phyloP scores from a whole-genome alignment of 805 yeast species.

The Candida takata region DNA sequence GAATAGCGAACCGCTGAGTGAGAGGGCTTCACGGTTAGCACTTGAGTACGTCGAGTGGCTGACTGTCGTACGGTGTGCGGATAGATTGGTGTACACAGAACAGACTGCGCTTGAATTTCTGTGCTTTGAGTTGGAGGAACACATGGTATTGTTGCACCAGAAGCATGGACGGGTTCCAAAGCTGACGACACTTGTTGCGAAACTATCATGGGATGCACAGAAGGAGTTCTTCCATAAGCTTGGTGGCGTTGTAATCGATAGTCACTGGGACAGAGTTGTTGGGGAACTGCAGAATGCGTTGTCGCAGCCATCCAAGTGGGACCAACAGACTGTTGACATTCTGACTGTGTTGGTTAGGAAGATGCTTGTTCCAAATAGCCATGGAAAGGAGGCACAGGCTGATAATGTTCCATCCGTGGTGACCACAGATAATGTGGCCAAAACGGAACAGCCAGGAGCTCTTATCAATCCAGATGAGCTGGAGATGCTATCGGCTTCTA shows the following conservation, averaged over 20 bases:
- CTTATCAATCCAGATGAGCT: too few species aligned
- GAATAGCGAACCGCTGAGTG: background rate
- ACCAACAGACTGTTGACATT: too few species aligned
- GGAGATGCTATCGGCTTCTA: too few species aligned
- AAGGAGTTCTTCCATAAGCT: background rate
- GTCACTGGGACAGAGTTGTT: background rate
- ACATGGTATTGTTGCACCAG: background rate
- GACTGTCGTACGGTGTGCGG: background rate
- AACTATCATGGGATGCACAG: background rate
- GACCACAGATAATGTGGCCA: too few species aligned
- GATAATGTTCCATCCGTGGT: too few species aligned
- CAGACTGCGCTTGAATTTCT: background rate
- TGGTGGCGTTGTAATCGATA: background rate
- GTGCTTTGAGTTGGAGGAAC: background rate
- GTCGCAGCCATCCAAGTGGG: too few species aligned
- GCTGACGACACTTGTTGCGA: background rate
- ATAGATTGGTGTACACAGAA: background rate
- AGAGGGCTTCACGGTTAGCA: background rate
- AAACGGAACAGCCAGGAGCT: too few species aligned
- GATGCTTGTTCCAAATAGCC: too few species aligned
- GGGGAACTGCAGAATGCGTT: too few species aligned
- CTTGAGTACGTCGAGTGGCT: conserved; percentile 3
- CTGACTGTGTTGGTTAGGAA: too few species aligned
- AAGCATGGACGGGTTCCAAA: background rate
- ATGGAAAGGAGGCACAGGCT: too few species aligned